These are phyloP conservation scores for Cantharellus cinnabarinus DNA, from an alignment of 768 basidiomycete species.

Conservation along the genomic window DNA sequence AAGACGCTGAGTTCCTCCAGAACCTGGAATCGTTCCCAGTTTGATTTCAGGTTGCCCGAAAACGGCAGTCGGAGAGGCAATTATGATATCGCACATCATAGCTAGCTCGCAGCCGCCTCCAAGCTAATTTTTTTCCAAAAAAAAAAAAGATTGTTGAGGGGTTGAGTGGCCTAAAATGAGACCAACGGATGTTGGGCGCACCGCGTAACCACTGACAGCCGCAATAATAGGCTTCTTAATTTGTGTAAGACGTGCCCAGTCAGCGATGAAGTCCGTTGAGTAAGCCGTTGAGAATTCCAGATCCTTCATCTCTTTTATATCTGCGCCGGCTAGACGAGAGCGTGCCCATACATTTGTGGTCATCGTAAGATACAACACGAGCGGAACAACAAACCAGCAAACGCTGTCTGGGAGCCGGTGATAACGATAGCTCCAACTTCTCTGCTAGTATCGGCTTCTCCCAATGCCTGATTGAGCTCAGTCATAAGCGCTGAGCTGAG, in stretches of 20 bases:
- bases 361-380: neutral
- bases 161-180: neutral
- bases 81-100: constrained; percentile 43
- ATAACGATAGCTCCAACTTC: constrained; percentile 68
- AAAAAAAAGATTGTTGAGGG: neutral
- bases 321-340: constrained; percentile 55
- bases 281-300: constrained; percentile 80
- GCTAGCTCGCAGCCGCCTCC: constrained; percentile 96
- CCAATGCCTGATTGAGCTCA: constrained; percentile 63
- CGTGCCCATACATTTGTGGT: neutral
- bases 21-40: constrained; percentile 85
- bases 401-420: constrained; percentile 81
- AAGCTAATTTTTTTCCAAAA: constrained; percentile 30
- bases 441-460: constrained; percentile 47
- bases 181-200: constrained; percentile 10
- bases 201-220: constrained; percentile 87
- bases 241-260: constrained; percentile 54
- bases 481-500: constrained; percentile 59
- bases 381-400: constrained; percentile 55
- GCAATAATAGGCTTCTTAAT: constrained; percentile 89
- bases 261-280: constrained; percentile 55
- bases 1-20: constrained; percentile 84
- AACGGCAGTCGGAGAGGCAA: constrained; percentile 40
- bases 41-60: constrained; percentile 97
- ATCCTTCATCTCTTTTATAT: constrained; percentile 99